phyloP scores from a whole-genome alignment of 768 basidiomycete genomes.

The Favolaschia claudopus region DNA sequence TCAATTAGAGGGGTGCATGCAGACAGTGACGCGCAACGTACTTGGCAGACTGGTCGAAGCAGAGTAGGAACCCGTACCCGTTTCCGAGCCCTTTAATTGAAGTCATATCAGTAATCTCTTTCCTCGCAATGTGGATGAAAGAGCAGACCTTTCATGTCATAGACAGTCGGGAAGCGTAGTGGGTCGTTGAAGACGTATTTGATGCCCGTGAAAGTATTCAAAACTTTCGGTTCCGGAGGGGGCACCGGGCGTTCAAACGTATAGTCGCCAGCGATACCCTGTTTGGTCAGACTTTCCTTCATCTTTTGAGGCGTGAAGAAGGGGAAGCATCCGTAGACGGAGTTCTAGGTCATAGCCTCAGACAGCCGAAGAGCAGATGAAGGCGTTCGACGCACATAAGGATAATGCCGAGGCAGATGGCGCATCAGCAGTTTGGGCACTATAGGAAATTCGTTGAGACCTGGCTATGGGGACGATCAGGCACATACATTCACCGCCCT shows the following conservation, averaged over 20 bases:
- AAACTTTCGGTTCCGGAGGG: conserved; percentile 34
- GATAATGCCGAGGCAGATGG: conserved; percentile 51
- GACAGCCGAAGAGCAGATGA: neutral
- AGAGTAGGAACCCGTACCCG: conserved; percentile 41
- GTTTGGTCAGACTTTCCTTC: conserved; percentile 47
- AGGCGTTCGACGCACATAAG: conserved; percentile 38
- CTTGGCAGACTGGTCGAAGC: conserved; percentile 38
- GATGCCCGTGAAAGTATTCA: conserved; percentile 42
- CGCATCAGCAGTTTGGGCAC: conserved; percentile 55
- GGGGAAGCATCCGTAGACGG: conserved; percentile 69
- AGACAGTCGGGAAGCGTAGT: conserved; percentile 37
- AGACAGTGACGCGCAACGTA: neutral
- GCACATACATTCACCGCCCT: conserved; percentile 43
- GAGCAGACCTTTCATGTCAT: conserved; percentile 32
- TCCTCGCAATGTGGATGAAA: neutral
- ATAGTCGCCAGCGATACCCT: conserved; percentile 47
- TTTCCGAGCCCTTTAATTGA: conserved; percentile 24
- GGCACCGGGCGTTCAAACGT: conserved; percentile 48
- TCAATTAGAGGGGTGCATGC: conserved; percentile 19
- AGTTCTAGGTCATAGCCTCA: conserved; percentile 46
- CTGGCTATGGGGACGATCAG: conserved; percentile 6
- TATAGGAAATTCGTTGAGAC: no score
- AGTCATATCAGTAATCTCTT: neutral
- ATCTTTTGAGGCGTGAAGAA: conserved; percentile 63
- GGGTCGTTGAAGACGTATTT: conserved; percentile 41